These are phyloP conservation scores for Aspergillus leporis DNA, from an alignment of 495 filamentous ascomycete species.

Conservation along the genomic window DNA sequence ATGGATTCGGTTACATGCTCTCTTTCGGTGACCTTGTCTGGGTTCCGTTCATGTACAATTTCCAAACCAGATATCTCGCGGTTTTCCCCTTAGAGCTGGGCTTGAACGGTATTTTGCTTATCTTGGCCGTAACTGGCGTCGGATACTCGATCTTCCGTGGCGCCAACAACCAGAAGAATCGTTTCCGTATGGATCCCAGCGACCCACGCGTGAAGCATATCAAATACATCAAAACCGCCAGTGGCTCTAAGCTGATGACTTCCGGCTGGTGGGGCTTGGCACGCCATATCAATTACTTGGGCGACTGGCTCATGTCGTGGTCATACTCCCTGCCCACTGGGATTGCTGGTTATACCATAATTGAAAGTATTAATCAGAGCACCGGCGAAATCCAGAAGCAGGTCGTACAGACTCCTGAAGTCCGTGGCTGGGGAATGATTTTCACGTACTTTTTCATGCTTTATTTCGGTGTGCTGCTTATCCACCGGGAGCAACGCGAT, in stretches of 20 bases:
- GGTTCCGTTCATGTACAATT: conserved; percentile 87
- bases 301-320: conserved; percentile 95
- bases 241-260: conserved; percentile 75
- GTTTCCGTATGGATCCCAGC: conserved; percentile 83
- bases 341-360: conserved; percentile 72
- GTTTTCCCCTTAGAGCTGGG: conserved; percentile 80
- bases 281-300: conserved; percentile 96
- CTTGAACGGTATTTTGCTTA: conserved; percentile 55
- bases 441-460: conserved; percentile 94
- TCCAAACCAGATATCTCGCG: conserved; percentile 86
- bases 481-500: conserved; percentile 90
- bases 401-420: conserved; percentile 66
- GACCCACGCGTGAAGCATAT: conserved; percentile 80
- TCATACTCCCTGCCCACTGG: conserved; percentile 89
- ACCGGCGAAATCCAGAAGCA: conserved; percentile 57
- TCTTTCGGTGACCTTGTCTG: conserved; percentile 91
- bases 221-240: conserved; percentile 82
- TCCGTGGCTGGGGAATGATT: conserved; percentile 77
- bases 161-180: conserved; percentile 91
- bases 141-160: conserved; percentile 91
- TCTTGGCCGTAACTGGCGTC: conserved; percentile 61
- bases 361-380: conserved; percentile 42
- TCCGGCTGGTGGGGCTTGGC: conserved; percentile 95
- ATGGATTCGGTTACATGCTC: conserved; percentile 98
- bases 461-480: conserved; percentile 86